phyloP scores from a whole-genome alignment of 225 moss, liverwort and hornwort genomes.

The Takakia lepidozioides region DNA sequence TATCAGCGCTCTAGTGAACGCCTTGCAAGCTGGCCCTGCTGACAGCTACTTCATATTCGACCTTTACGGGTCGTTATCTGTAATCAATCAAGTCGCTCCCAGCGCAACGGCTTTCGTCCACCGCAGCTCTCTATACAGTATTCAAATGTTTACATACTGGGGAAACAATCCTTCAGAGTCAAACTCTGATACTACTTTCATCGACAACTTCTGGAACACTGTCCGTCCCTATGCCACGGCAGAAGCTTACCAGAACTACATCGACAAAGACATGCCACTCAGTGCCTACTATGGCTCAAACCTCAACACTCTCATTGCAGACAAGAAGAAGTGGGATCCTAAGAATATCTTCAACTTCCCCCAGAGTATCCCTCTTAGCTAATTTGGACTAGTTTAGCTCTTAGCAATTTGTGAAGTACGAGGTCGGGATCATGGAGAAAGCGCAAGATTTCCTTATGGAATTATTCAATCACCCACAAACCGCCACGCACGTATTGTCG shows the following conservation, averaged over 20 bases:
- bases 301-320: slow-evolving; percentile 24
- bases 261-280: slow-evolving; percentile 51
- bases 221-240: slow-evolving; percentile 32
- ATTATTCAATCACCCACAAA: too few relatives aligned
- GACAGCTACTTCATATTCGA: slow-evolving; percentile 67
- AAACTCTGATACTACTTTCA: slow-evolving; percentile 12
- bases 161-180: slow-evolving; percentile 16
- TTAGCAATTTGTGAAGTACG: too few relatives aligned
- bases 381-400: too few relatives aligned
- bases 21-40: slow-evolving; percentile 18
- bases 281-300: slow-evolving; percentile 51
- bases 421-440: too few relatives aligned
- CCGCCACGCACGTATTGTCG: too few relatives aligned
- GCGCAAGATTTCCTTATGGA: too few relatives aligned
- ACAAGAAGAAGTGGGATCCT: slow-evolving; percentile 68
- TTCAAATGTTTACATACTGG: slow-evolving; percentile 76
- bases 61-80: slow-evolving; percentile 42
- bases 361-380: slow-evolving; percentile 49
- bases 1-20: slow-evolving; percentile 36
- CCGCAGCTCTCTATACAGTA: slow-evolving; percentile 37
- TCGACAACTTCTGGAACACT: slow-evolving; percentile 27
- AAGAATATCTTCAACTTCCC: slow-evolving; percentile 55
- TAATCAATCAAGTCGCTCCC: slow-evolving; percentile 28
- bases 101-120: slow-evolving; percentile 42
- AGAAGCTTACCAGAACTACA: slow-evolving; percentile 67